These are phyloP conservation scores for Grigorovia humatica DNA, from an alignment of 805 yeast genomes.

Conservation along the genomic window DNA sequence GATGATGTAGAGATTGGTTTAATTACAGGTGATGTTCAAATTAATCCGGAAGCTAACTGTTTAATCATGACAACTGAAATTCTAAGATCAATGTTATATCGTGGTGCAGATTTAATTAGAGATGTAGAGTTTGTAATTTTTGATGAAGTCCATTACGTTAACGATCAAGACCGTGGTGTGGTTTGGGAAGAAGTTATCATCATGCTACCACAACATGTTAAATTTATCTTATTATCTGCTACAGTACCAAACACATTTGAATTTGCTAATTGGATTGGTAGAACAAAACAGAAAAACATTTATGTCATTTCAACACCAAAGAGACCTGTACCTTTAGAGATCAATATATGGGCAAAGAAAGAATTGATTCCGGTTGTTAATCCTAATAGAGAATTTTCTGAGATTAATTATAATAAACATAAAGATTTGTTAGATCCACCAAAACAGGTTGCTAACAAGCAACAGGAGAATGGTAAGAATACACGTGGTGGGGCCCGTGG, in stretches of 20 bases:
- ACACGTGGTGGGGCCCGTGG: conserved; percentile 24
- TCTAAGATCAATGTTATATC: conserved; percentile 84
- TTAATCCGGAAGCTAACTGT: conserved; percentile 92
- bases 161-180: conserved; percentile 94
- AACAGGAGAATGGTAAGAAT: conserved; percentile 24
- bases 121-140: conserved; percentile 96
- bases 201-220: conserved; percentile 94
- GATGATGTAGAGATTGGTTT: conserved; percentile 82
- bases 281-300: conserved; percentile 91
- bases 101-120: conserved; percentile 93
- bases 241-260: conserved; percentile 98
- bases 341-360: conserved; percentile 73
- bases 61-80: conserved; percentile 97
- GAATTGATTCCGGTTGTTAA: conserved; percentile 64
- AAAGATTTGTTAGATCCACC: conserved; percentile 38
- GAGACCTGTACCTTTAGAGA: conserved; percentile 92
- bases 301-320: conserved; percentile 94
- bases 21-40: conserved; percentile 95
- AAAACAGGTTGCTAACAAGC: conserved; percentile 17
- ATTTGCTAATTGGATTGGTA: conserved; percentile 97
- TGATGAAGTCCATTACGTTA: conserved; percentile 96
- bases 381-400: conserved; percentile 59
- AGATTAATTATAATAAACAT: conserved; percentile 52
- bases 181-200: conserved; percentile 99
- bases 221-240: conserved; percentile 82